Base-by-base conservation (phyloP, 345 rosid genomes). In the Sonneratia caseolaris region DNA sequence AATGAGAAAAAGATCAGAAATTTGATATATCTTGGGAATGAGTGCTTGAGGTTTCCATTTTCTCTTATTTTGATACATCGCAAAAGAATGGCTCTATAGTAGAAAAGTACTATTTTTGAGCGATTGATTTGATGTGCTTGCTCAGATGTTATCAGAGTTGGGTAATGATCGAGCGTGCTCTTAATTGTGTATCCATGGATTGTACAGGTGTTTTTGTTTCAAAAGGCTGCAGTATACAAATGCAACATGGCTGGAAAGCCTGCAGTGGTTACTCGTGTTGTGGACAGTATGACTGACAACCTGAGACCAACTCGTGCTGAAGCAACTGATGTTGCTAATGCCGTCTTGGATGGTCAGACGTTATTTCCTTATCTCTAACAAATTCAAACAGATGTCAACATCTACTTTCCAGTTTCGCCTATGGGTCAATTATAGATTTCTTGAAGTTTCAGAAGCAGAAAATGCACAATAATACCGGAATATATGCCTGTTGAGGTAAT, bases 171-270 rank as follows among this genome's bases (percentile, higher is more conserved):
- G 21, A 16, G 12, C 64, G 21, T 40, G 32, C 51, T 42, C 16
- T 45, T 66, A 19, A 22, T 42, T 43, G 55, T 7, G 14, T 74
- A 64, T 71, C 68, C 75, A 70, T 64, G 43, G 68, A 35, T 24
- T 68, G 74, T 76, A 62, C 78, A 94, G 98, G 97, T 94, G 81
- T 93, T 93, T 80, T 88, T 93, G 74, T 93, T 89, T 75, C 98
- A 93, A 79, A 93, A 93, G 73, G 92, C 96, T 76, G 98, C 96
- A 69, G 91, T 93, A 59, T 93, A 89, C 83, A 93, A 93, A 82
- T 93, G 97, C 79, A 93, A 89, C 87, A 93, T 93, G 98, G 89
- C 90, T 70, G 98, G 98, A 76, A 91, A 93, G 86, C 96, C 98
- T 73, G 96, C 98, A 0, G 97, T 93, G 66, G 85, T 89, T 67